Conservation (phyloP, 257 asterid species). For the Nicotiana undulata region DNA sequence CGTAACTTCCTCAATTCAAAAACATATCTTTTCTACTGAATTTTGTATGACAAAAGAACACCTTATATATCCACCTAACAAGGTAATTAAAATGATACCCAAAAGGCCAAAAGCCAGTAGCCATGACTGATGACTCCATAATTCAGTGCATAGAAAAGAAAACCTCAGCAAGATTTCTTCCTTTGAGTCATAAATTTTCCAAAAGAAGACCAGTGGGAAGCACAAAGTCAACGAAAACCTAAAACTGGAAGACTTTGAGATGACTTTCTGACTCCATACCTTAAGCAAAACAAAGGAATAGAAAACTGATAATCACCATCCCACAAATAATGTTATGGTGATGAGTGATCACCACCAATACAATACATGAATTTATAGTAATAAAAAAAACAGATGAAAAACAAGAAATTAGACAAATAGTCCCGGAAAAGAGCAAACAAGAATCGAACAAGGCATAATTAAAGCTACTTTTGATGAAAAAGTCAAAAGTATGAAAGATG, state of each 20-base stretch:
- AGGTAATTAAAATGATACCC: background rate
- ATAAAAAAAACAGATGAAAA: background rate
- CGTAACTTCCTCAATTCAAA: background rate
- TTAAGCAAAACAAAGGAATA: background rate
- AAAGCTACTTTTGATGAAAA: slow-evolving; percentile 1
- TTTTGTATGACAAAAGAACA: background rate
- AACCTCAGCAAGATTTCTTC: background rate
- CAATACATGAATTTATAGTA: background rate
- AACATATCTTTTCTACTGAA: background rate
- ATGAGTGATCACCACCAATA: background rate
- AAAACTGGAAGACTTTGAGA: background rate
- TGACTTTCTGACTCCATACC: background rate
- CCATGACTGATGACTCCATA: background rate
- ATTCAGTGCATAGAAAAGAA: background rate
- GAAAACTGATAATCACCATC: background rate
- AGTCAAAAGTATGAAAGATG: background rate
- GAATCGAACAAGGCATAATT: background rate
- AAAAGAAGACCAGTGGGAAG: background rate
- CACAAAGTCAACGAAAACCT: slow-evolving; percentile 7
- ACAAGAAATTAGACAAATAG: background rate
- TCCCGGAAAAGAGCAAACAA: background rate
- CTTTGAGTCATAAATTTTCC: background rate
- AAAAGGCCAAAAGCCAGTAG: background rate
- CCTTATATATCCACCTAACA: background rate
- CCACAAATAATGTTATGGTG: background rate